phyloP scores from a whole-genome alignment of 2,329 filamentous ascomycete species.

The Pseudocercospora fuligena region DNA sequence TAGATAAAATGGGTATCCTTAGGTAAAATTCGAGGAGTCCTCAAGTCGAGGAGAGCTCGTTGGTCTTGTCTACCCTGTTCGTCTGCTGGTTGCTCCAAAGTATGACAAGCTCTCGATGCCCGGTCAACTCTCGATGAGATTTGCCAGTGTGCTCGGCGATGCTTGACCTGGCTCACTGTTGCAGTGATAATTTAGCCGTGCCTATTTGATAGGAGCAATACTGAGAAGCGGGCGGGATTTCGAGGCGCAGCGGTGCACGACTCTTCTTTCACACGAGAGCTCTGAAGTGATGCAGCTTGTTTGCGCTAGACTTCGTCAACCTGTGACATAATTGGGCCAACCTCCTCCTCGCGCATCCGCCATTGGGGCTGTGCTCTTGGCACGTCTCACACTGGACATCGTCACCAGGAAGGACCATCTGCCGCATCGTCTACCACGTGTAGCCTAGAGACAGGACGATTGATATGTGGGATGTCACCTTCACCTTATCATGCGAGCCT shows the following conservation, averaged over 20 bases:
- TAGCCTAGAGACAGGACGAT: not conserved
- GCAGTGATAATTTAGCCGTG: not conserved
- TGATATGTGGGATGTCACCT: not conserved
- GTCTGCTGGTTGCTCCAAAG: not conserved
- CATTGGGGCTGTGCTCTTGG: constrained; percentile 8
- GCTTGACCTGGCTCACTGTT: not conserved
- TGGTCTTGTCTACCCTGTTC: not conserved
- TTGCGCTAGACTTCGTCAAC: not conserved
- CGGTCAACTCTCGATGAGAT: not conserved
- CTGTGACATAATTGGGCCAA: not conserved
- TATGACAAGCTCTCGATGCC: constrained; percentile 2
- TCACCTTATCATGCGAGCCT: not conserved
- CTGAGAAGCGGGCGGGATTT: not conserved
- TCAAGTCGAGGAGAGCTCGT: not conserved
- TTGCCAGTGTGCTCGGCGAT: not conserved
- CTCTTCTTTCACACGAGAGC: not conserved
- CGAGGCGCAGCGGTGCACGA: not conserved
- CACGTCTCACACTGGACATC: not conserved
- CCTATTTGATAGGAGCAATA: not conserved
- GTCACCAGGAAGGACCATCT: not conserved
- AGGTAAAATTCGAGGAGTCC: not conserved
- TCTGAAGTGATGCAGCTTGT: not conserved
- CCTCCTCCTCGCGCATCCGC: not conserved
- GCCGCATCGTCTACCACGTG: constrained; percentile 2
- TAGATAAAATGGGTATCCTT: not conserved